A percentile compares a stretch with the other conserved stretches of the same genome.
phyloP scores from a whole-genome alignment of 441 rosid genomes.

The Melianthus villosus region DNA sequence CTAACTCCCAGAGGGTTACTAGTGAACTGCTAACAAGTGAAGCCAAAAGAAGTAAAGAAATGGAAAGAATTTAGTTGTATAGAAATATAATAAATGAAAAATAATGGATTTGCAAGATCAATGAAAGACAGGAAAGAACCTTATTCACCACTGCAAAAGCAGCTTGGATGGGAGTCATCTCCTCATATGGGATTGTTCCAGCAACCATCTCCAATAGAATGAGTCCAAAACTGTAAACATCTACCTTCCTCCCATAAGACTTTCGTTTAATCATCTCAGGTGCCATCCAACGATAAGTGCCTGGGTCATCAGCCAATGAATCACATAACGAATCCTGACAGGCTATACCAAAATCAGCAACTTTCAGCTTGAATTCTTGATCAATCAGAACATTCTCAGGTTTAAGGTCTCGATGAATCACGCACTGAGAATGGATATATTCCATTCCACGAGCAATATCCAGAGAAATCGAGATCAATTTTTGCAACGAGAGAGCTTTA shows the following conservation, averaged over 20 bases:
- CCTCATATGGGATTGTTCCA: conserved; percentile 79
- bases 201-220: conserved; percentile 94
- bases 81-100: no score
- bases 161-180: conserved; percentile 96
- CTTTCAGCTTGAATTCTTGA: conserved; percentile 47
- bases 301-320: conserved; percentile 72
- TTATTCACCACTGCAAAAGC: conserved; percentile 92
- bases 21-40: no score
- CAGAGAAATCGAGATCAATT: conserved; percentile 43
- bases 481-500: conserved; percentile 42
- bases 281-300: conserved; percentile 99
- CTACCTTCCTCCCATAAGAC: conserved; percentile 68
- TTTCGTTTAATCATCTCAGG: conserved; percentile 90
- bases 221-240: conserved; percentile 88
- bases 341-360: conserved; percentile 96
- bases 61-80: no score
- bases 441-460: conserved; percentile 89
- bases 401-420: conserved; percentile 93
- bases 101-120: no score
- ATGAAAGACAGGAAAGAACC: conserved; percentile 22
- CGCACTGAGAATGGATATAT: conserved; percentile 84
- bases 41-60: no score
- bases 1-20: no score
- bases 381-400: conserved; percentile 86
- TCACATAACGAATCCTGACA: conserved; percentile 77